Evolutionary conservation across 305 asterid genomes (phyloP).

Genomic region (Fraxinus floribunda): DNA sequence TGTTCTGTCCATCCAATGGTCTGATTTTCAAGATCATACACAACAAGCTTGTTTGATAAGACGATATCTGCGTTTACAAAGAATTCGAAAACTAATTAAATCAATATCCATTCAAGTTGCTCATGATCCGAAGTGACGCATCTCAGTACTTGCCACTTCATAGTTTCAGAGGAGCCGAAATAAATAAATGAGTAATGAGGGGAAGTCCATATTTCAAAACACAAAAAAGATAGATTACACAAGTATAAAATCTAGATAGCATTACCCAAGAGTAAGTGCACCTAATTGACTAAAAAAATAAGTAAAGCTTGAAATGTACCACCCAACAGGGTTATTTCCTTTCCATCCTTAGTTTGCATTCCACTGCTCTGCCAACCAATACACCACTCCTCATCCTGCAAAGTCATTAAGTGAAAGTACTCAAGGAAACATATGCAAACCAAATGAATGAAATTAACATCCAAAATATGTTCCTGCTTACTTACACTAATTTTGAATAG

Average conservation of each 20-base stretch:
- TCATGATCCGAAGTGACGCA: not conserved
- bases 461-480: slow-evolving; percentile 16
- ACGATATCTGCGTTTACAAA: slow-evolving; percentile 45
- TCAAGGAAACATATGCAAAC: not conserved
- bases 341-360: slow-evolving; percentile 80
- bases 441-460: slow-evolving; percentile 1
- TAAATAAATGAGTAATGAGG: not conserved
- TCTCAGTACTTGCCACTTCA: not conserved
- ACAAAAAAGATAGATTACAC: not conserved
- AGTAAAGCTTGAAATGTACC: slow-evolving; percentile 36
- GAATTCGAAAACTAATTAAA: not conserved
- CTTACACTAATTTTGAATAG: slow-evolving; percentile 60
- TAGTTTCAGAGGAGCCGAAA: not conserved
- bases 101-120: slow-evolving; percentile 1
- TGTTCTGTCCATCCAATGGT: slow-evolving; percentile 64
- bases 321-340: slow-evolving; percentile 80
- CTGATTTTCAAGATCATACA: slow-evolving; percentile 62
- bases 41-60: slow-evolving; percentile 53
- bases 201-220: not conserved
- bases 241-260: not conserved
- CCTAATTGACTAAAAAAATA: not conserved
- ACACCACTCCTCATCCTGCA: slow-evolving; percentile 73
- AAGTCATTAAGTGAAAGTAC: slow-evolving; percentile 1
- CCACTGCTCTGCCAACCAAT: slow-evolving; percentile 93
- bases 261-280: not conserved